Base-by-base conservation (phyloP, 1,139 yeast species). In the Yarrowia galli region DNA sequence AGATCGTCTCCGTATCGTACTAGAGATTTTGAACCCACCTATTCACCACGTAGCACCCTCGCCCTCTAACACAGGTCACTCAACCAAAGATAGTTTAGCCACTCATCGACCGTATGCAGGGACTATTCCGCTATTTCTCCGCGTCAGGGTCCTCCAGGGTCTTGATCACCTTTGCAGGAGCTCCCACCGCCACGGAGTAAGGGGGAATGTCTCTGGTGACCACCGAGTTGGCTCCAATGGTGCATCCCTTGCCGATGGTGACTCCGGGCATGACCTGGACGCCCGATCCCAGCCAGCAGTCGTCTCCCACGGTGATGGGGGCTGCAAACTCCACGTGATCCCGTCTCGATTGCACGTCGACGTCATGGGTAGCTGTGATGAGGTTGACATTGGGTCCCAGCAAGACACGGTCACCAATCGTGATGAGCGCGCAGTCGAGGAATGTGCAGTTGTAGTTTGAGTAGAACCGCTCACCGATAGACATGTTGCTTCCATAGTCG, bases 191-290 rank as follows among this genome's bases (percentile, higher is more conserved):
- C 32, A 88, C 83, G 0, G 84, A 77, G 69, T 82, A 79, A 8
- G 83, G 78, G 0, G 89, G 87, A 23, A 88, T 82, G 70, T 83
- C 85, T 70, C 78, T 84, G 43, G 82, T 82, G 32, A 89, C 91
- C 1, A 88, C 87, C 12, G 87, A 78, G 5, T 91, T 91, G 9
- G 92, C 91, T 7, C 88, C 93, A 65, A 89, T 80, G 0, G 87
- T 87, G 18, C 83, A 81, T 1, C 84, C 84, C 53, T 85, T 84
- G 12, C 92, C 92, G 67, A 89, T 82, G 0, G 84, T 86, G 16
- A 88, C 89, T 1, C 92, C 92, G 2, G 90, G 89, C 67, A 88
- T 77, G 6, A 89, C 81, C 1, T 80, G 79, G 28, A 79, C 84
- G 63, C 82, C 81, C 3, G 87, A 82, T 9, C 91, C 90, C 58